These are phyloP conservation scores for Isabelozyma gotoi DNA, from an alignment of 805 yeast genomes.

Conservation along the genomic window DNA sequence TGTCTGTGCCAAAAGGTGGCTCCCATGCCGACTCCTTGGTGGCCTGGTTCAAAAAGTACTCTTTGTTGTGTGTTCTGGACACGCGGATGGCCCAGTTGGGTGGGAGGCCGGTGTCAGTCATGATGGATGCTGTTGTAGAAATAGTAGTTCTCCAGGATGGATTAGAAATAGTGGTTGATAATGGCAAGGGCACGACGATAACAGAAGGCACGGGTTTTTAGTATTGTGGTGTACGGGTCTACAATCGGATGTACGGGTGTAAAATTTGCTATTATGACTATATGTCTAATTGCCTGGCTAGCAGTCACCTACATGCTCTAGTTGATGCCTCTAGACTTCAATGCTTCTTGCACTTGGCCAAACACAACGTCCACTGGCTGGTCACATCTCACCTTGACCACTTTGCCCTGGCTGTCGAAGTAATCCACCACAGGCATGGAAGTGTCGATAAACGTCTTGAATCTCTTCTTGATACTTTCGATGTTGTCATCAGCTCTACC, in stretches of 20 bases:
- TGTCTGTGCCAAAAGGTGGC: slow-evolving; percentile 82
- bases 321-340: slow-evolving; percentile 41
- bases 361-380: slow-evolving; percentile 80
- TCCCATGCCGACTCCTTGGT: slow-evolving; percentile 85
- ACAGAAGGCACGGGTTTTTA: not conserved
- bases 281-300: not conserved
- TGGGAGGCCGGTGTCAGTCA: slow-evolving; percentile 71
- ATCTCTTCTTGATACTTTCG: slow-evolving; percentile 87
- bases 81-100: slow-evolving; percentile 77
- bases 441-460: slow-evolving; percentile 80
- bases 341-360: slow-evolving; percentile 61
- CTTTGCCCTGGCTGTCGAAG: slow-evolving; percentile 70
- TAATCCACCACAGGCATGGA: slow-evolving; percentile 92
- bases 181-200: not conserved
- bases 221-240: too few species aligned
- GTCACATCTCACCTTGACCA: slow-evolving; percentile 77
- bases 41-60: slow-evolving; percentile 73
- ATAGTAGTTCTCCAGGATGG: too few species aligned
- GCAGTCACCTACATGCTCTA: not conserved
- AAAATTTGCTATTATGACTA: not conserved
- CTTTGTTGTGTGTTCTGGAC: slow-evolving; percentile 79
- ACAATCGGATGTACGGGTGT: not conserved
- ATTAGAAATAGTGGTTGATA: too few species aligned
- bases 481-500: slow-evolving; percentile 93
- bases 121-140: not conserved